Evolutionary conservation across 2,329 filamentous ascomycete genomes (phyloP).

Genomic region (Trichoderma citrinoviride): DNA sequence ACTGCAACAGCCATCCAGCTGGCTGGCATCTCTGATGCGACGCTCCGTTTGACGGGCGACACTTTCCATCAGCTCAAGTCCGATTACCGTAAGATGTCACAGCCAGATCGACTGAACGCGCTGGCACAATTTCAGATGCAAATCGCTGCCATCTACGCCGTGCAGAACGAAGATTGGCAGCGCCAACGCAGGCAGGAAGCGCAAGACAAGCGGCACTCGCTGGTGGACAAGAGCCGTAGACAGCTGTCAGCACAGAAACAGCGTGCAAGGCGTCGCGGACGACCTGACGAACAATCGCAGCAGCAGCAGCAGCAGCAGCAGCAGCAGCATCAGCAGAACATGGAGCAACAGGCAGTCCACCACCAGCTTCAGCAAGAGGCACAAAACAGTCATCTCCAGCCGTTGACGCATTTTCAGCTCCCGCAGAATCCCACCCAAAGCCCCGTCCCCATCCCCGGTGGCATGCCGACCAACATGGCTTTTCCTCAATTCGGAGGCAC

Average conservation of each 20-base stretch:
- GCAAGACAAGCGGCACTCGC: constrained; percentile 39
- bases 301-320: constrained; percentile 28
- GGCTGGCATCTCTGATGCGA: constrained; percentile 40
- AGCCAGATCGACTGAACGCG: constrained; percentile 39
- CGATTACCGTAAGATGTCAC: constrained; percentile 44
- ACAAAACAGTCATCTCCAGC: constrained; percentile 32
- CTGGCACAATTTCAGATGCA: constrained; percentile 43
- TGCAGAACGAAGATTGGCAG: constrained; percentile 46
- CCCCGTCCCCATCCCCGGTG: constrained; percentile 31
- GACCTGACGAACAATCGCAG: constrained; percentile 29
- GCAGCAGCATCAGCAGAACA: constrained; percentile 24
- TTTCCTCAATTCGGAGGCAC: constrained; percentile 33
- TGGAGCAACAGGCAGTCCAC: constrained; percentile 25
- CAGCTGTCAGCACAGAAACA: constrained; percentile 30
- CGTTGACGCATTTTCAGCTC: constrained; percentile 32
- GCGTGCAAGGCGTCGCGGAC: constrained; percentile 28
- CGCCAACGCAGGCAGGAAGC: constrained; percentile 40
- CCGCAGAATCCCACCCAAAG: constrained; percentile 28
- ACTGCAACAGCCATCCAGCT: constrained; percentile 40
- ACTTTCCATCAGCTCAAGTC: constrained; percentile 45
- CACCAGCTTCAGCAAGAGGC: constrained; percentile 23
- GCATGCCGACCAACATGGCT: constrained; percentile 26
- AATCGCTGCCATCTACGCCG: constrained; percentile 44
- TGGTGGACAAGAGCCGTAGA: constrained; percentile 37
- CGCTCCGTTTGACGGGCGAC: constrained; percentile 42